These are phyloP conservation scores for Bipolaris cookei DNA, from an alignment of 2,329 filamentous ascomycete genomes.

Conservation along the genomic window DNA sequence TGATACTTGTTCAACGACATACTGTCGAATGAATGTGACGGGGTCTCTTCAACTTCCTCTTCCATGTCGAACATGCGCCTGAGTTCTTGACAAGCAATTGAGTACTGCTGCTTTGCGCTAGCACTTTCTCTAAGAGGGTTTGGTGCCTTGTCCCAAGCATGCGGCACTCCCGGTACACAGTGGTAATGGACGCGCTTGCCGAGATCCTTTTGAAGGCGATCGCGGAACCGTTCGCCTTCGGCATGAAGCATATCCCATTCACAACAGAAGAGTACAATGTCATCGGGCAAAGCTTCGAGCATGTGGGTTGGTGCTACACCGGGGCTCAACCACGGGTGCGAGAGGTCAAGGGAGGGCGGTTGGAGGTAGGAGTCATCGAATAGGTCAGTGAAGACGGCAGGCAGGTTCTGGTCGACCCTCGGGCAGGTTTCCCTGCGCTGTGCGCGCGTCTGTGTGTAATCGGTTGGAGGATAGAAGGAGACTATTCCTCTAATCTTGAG, in stretches of 20 bases:
- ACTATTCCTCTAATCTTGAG: slow-evolving; percentile 61
- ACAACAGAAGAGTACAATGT: slow-evolving; percentile 67
- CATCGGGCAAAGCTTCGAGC: slow-evolving; percentile 62
- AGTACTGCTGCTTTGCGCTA: slow-evolving; percentile 61
- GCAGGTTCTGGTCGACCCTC: slow-evolving; percentile 60
- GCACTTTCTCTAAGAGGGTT: slow-evolving; percentile 63
- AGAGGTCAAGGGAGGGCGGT: slow-evolving; percentile 57
- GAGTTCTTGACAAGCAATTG: slow-evolving; percentile 60
- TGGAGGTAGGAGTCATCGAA: slow-evolving; percentile 60
- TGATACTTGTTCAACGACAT: slow-evolving; percentile 20
- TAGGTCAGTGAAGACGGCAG: slow-evolving; percentile 58
- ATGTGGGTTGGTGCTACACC: slow-evolving; percentile 62
- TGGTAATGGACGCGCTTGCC: slow-evolving; percentile 65
- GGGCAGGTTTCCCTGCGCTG: slow-evolving; percentile 63
- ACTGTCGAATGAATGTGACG: slow-evolving; percentile 6
- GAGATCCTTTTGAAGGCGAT: slow-evolving; percentile 60
- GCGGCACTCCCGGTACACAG: slow-evolving; percentile 64
- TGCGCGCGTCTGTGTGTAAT: slow-evolving; percentile 66
- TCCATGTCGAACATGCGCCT: slow-evolving; percentile 52
- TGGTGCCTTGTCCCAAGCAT: slow-evolving; percentile 72
- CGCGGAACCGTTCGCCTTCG: slow-evolving; percentile 67
- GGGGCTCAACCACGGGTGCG: slow-evolving; percentile 65
- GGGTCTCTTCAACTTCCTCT: slow-evolving; percentile 33
- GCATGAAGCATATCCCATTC: slow-evolving; percentile 72
- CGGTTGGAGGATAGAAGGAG: slow-evolving; percentile 68